Evolutionary conservation across 2,329 filamentous ascomycete genomes (phyloP).

Genomic region (Penicillium sp.): DNA sequence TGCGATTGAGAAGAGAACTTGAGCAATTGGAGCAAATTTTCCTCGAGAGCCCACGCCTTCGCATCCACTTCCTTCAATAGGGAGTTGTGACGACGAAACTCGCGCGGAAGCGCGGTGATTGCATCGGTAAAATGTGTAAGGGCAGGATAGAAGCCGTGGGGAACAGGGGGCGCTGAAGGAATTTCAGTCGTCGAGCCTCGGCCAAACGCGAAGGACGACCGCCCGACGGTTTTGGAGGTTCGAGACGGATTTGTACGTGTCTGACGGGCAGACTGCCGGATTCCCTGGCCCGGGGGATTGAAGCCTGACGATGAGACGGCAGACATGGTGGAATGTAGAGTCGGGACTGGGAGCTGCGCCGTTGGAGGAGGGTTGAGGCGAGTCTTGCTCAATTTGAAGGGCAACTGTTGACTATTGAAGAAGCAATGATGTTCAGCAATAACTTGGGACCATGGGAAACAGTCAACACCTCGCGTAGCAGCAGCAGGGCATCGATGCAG

Average conservation of each 20-base stretch:
- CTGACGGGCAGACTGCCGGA: conserved; percentile 44
- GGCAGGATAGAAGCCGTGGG: conserved; percentile 61
- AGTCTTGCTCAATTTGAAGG: conserved; percentile 9
- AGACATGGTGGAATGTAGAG: conserved; percentile 23
- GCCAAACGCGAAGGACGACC: conserved; percentile 42
- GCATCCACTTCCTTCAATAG: conserved; percentile 96
- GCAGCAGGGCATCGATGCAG: conserved; percentile 5
- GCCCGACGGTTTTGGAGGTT: conserved; percentile 46
- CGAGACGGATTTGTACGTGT: conserved; percentile 52
- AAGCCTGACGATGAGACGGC: conserved; percentile 28
- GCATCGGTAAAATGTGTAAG: conserved; percentile 82
- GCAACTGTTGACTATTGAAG: not conserved
- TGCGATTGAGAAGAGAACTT: conserved; percentile 39
- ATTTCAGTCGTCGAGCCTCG: conserved; percentile 31
- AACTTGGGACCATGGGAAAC: not conserved
- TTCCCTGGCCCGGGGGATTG: conserved; percentile 30
- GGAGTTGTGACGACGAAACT: conserved; percentile 93
- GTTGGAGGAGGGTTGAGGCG: conserved; percentile 13
- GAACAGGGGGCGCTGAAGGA: conserved; percentile 32
- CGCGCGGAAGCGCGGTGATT: conserved; percentile 86
- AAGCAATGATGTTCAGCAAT: conserved; percentile 1
- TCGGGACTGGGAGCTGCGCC: conserved; percentile 13
- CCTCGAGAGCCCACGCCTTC: conserved; percentile 87
- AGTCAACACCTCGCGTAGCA: conserved; percentile 8
- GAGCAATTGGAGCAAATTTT: conserved; percentile 74